Conservation (phyloP, 768 basidiomycete species). For the Boletus rex-veris region DNA sequence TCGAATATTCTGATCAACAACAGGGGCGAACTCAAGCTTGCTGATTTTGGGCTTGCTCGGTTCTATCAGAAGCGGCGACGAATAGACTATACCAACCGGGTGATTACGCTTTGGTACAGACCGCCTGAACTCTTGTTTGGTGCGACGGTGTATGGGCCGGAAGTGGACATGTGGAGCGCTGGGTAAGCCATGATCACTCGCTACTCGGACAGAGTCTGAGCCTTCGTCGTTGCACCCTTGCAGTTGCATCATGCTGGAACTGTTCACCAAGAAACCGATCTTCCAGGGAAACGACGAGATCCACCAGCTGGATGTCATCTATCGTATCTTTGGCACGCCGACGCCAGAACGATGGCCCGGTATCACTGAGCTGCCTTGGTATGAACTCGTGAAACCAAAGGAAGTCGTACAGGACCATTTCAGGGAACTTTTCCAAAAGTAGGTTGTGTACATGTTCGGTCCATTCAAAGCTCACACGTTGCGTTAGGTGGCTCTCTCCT, state of each 20-base stretch:
- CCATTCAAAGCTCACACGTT: not conserved
- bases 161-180: constrained; percentile 99
- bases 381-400: constrained; percentile 93
- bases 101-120: constrained; percentile 98
- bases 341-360: constrained; percentile 78
- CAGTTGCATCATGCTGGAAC: constrained; percentile 98
- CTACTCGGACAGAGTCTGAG: not conserved
- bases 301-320: constrained; percentile 92
- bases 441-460: constrained; percentile 15
- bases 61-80: constrained; percentile 90
- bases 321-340: constrained; percentile 88
- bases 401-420: constrained; percentile 72
- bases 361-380: constrained; percentile 88
- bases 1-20: constrained; percentile 96
- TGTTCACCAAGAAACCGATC: constrained; percentile 93
- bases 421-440: constrained; percentile 84
- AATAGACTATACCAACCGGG: constrained; percentile 98
- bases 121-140: constrained; percentile 94
- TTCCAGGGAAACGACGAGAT: constrained; percentile 99
- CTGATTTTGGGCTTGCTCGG: constrained; percentile 94
- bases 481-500: constrained; percentile 75
- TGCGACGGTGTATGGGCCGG: constrained; percentile 92
- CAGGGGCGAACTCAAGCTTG: constrained; percentile 90
- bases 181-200: constrained; percentile 50
- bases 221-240: not conserved